These are phyloP conservation scores for Calonectria honghensis DNA, from an alignment of 2,329 filamentous ascomycete species.

Conservation along the genomic window DNA sequence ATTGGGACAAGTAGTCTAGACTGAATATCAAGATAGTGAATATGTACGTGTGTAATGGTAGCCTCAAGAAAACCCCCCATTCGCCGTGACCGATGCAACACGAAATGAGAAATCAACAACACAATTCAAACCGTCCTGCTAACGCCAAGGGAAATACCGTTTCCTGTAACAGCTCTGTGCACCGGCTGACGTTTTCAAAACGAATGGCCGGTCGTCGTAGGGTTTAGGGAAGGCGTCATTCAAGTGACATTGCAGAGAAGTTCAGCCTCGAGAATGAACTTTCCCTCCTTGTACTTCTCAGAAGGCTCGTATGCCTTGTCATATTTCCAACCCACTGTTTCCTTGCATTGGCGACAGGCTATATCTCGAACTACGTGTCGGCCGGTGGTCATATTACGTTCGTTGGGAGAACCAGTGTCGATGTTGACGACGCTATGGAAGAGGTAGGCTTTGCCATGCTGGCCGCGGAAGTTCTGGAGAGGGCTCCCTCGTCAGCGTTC, in stretches of 20 bases:
- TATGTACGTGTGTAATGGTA: conserved; percentile 29
- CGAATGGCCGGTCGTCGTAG: background rate
- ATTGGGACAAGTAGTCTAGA: conserved; percentile 29
- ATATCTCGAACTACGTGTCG: conserved; percentile 97
- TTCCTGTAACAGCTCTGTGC: background rate
- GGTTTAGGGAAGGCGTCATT: conserved; percentile 29
- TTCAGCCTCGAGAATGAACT: conserved; percentile 96
- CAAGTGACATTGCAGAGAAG: conserved; percentile 86
- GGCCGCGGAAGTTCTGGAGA: conserved; percentile 93
- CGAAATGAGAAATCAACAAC: conserved; percentile 32
- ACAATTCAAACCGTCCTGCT: conserved; percentile 39
- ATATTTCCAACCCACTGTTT: conserved; percentile 98
- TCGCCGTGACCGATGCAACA: conserved; percentile 44
- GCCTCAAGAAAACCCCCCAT: conserved; percentile 16
- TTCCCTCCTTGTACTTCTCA: conserved; percentile 99
- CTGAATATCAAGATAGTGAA: conserved; percentile 23
- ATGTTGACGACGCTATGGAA: conserved; percentile 97
- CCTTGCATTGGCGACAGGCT: conserved; percentile 90
- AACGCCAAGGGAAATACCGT: conserved; percentile 43
- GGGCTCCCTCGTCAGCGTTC: conserved; percentile 36
- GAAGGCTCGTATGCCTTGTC: conserved; percentile 94
- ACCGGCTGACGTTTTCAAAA: background rate
- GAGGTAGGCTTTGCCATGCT: conserved; percentile 98
- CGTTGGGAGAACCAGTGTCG: conserved; percentile 86
- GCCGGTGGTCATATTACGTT: conserved; percentile 98